Percentiles rank a stretch among this genome's conserved stretches.
phyloP scores from a whole-genome alignment of 2,329 filamentous ascomycete genomes.

The Cladorrhinum sp. region DNA sequence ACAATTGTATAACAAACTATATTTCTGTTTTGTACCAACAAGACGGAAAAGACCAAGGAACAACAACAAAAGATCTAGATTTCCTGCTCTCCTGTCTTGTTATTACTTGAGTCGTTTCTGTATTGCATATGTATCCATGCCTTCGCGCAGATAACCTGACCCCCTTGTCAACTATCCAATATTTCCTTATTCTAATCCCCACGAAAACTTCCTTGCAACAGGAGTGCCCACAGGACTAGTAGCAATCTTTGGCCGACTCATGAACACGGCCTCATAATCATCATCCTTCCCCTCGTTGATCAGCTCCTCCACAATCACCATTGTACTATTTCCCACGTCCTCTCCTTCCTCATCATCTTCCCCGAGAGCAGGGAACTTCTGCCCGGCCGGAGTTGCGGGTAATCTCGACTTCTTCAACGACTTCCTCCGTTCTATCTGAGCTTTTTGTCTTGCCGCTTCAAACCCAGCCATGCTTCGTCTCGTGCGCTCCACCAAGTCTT shows the following conservation, averaged over 20 bases:
- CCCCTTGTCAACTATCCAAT: background rate
- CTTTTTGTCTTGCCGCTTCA: constrained; percentile 59
- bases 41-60: background rate
- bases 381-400: constrained; percentile 11
- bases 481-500: constrained; percentile 57
- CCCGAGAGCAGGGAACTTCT: constrained; percentile 44
- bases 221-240: constrained; percentile 65
- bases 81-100: background rate
- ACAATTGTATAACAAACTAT: background rate
- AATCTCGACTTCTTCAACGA: constrained; percentile 48
- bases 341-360: constrained; percentile 46
- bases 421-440: constrained; percentile 54
- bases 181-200: background rate
- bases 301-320: constrained; percentile 63
- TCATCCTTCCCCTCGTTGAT: constrained; percentile 59
- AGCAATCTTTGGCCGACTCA: constrained; percentile 75
- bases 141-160: background rate
- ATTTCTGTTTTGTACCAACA: background rate
- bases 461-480: constrained; percentile 61
- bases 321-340: constrained; percentile 36
- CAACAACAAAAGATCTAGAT: background rate
- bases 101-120: background rate
- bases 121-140: background rate
- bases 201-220: constrained; percentile 28
- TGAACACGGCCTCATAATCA: constrained; percentile 80